Evolutionary conservation across 2,329 filamentous ascomycete genomes (phyloP).

Genomic region (Arthrinium puccinioides): DNA sequence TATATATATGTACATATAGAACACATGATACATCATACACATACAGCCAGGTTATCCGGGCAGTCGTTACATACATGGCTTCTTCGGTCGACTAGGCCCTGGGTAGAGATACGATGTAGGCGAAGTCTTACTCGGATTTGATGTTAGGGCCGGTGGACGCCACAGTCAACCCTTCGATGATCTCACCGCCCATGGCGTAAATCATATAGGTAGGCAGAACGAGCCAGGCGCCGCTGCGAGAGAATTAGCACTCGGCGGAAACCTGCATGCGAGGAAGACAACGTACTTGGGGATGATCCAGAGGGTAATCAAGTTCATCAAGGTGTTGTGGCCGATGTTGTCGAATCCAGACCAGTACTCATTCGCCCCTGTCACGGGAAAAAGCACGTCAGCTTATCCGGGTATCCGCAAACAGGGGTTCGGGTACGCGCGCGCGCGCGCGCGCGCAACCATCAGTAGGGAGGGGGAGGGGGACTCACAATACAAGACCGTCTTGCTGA

Average conservation of each 20-base stretch:
- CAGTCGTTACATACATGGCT: too few relatives aligned
- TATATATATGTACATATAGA: too few relatives aligned
- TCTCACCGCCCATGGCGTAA: slow-evolving; percentile 38
- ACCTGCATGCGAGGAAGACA: slow-evolving; percentile 1
- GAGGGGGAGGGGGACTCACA: slow-evolving; percentile 31
- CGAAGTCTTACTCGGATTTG: slow-evolving; percentile 33
- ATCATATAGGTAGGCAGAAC: slow-evolving; percentile 45
- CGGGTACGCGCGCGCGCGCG: too few relatives aligned
- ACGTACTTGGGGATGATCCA: slow-evolving; percentile 50
- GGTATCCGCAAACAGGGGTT: too few relatives aligned
- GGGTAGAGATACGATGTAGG: too few relatives aligned
- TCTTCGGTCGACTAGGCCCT: too few relatives aligned
- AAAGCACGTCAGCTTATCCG: too few relatives aligned
- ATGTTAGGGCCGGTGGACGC: slow-evolving; percentile 23
- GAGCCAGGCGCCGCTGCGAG: slow-evolving; percentile 45
- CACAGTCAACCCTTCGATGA: slow-evolving; percentile 36
- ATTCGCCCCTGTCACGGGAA: slow-evolving; percentile 45
- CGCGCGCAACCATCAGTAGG: not conserved
- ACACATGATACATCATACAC: too few relatives aligned
- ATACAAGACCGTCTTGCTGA: slow-evolving; percentile 56
- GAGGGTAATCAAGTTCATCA: slow-evolving; percentile 35
- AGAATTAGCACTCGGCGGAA: slow-evolving; percentile 1
- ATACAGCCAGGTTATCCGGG: too few relatives aligned
- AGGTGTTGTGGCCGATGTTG: slow-evolving; percentile 50
- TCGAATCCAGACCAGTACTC: slow-evolving; percentile 49